Percentiles rank a stretch among this genome's conserved stretches.
phyloP scores from a whole-genome alignment of 2,329 filamentous ascomycete species.

The Domatiomyces globalis region DNA sequence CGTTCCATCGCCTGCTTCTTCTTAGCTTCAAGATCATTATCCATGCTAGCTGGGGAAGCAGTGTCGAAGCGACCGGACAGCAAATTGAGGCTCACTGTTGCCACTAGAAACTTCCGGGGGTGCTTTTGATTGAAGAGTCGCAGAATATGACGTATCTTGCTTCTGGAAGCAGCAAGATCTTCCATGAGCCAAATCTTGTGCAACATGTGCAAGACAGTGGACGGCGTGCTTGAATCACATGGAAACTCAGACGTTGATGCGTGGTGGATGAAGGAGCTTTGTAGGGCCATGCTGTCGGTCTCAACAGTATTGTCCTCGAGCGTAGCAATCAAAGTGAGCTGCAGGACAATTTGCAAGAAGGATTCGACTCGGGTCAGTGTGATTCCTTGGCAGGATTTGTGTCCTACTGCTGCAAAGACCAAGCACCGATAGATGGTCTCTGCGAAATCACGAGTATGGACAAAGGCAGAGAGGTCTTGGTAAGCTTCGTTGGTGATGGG shows the following conservation, averaged over 20 bases:
- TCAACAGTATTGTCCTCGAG: conserved; percentile 58
- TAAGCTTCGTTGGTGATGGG: conserved; percentile 67
- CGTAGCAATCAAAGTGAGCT: conserved; percentile 73
- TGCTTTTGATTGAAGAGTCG: conserved; percentile 73
- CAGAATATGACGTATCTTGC: conserved; percentile 72
- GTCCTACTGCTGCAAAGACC: conserved; percentile 60
- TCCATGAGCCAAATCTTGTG: conserved; percentile 47
- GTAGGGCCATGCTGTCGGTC: conserved; percentile 25
- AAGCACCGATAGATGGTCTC: conserved; percentile 83
- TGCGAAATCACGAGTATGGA: conserved; percentile 68
- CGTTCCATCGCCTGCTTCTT: conserved; percentile 82
- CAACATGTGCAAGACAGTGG: conserved; percentile 40
- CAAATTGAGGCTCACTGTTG: conserved; percentile 46
- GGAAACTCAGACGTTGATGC: conserved; percentile 41
- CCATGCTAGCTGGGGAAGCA: conserved; percentile 58
- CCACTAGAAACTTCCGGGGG: conserved; percentile 55
- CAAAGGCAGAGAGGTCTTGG: conserved; percentile 61
- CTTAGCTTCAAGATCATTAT: conserved; percentile 54
- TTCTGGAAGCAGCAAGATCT: conserved; percentile 66
- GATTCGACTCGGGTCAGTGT: conserved; percentile 74
- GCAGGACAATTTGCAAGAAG: conserved; percentile 80
- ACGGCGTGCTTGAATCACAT: conserved; percentile 20
- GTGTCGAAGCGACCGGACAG: conserved; percentile 68
- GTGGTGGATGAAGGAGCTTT: conserved; percentile 56
- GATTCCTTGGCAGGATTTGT: conserved; percentile 56